These are phyloP conservation scores for Oryza glumipatula DNA, from an alignment of 176 grass and related monocot species.

Conservation along the genomic window DNA sequence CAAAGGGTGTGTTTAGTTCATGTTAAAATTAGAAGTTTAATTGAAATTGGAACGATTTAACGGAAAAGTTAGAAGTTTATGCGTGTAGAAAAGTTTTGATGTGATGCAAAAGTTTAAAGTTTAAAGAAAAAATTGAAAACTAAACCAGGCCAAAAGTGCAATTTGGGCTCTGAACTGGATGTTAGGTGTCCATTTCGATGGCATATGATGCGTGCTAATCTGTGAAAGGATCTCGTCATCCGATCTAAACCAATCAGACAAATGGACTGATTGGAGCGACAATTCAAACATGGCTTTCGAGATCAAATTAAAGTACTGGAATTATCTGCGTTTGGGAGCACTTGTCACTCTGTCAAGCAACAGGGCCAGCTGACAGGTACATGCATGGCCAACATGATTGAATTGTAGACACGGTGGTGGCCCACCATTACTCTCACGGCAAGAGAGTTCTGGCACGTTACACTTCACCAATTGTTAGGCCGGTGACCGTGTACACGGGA, in stretches of 20 bases:
- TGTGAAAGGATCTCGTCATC: neutral
- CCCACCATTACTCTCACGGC: neutral
- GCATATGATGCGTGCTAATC: neutral
- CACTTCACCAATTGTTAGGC: slow-evolving; percentile 19
- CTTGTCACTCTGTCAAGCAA: slow-evolving; percentile 1
- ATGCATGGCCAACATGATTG: neutral
- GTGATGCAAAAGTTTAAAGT: too few relatives aligned
- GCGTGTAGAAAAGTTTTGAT: too few relatives aligned
- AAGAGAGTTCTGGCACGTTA: neutral
- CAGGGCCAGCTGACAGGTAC: neutral
- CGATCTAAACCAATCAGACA: neutral
- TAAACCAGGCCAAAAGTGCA: too few relatives aligned
- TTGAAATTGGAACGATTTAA: too few relatives aligned
- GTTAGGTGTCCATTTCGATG: neutral
- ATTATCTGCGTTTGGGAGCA: neutral
- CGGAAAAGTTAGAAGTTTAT: too few relatives aligned
- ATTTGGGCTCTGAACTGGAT: neutral
- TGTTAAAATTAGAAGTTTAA: too few relatives aligned
- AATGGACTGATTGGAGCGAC: neutral
- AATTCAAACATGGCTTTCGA: neutral
- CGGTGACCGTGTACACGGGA: slow-evolving; percentile 6
- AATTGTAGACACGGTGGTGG: neutral
- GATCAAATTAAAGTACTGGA: neutral
- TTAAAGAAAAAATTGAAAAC: too few relatives aligned
- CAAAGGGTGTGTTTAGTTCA: neutral